These are phyloP conservation scores for Rhynchosporium secalis DNA, from an alignment of 2,329 filamentous ascomycete species.

Conservation along the genomic window DNA sequence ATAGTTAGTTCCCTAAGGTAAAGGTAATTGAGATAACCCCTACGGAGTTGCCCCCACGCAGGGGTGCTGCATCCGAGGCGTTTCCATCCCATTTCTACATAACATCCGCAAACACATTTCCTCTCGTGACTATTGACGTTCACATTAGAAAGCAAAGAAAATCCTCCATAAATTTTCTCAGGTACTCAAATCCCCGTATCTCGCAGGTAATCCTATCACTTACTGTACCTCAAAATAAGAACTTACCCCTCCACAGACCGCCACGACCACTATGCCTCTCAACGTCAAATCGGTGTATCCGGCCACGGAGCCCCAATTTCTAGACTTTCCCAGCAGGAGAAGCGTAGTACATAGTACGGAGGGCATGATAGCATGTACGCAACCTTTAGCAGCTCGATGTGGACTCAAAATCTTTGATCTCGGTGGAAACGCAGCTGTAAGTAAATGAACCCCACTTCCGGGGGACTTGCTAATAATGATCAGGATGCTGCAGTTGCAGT, in stretches of 20 bases:
- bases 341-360: constrained; percentile 93
- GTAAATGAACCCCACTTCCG: constrained; percentile 39
- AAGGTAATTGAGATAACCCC: too few species aligned
- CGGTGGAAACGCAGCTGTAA: constrained; percentile 90
- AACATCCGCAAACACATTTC: too few species aligned
- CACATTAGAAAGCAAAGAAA: too few species aligned
- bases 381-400: constrained; percentile 85
- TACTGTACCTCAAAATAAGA: background rate
- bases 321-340: constrained; percentile 73
- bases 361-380: constrained; percentile 86
- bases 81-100: too few species aligned
- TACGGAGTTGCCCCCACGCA: too few species aligned
- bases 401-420: constrained; percentile 81
- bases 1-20: too few species aligned
- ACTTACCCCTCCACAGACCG: constrained; percentile 20
- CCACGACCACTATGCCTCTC: constrained; percentile 35
- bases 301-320: constrained; percentile 47
- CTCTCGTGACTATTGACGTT: too few species aligned
- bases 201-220: background rate
- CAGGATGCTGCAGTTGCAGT: constrained; percentile 96
- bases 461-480: constrained; percentile 17
- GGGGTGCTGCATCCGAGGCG: too few species aligned
- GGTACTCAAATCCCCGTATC: too few species aligned
- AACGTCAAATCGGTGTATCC: constrained; percentile 39
- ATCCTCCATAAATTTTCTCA: too few species aligned